Evolutionary conservation across 257 asterid genomes (phyloP).

Genomic region (Solanum virginianum): DNA sequence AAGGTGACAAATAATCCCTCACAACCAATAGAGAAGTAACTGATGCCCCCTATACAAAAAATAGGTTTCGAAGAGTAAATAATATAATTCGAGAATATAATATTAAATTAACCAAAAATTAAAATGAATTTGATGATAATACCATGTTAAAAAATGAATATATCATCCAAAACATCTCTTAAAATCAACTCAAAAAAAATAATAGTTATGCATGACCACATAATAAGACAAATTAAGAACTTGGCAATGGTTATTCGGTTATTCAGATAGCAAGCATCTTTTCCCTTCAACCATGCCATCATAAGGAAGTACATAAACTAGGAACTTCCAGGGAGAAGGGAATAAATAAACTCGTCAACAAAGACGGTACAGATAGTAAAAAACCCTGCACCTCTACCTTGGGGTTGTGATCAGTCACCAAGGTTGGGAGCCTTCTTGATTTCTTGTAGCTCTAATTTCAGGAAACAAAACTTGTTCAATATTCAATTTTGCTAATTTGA

Average conservation of each 20-base stretch:
- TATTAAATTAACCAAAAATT: neutral
- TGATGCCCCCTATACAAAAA: neutral
- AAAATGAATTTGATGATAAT: neutral
- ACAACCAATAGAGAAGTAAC: neutral
- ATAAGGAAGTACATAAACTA: neutral
- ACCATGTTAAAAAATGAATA: neutral
- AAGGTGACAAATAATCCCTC: neutral
- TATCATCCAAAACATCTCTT: neutral
- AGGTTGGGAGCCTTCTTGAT: neutral
- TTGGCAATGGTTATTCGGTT: neutral
- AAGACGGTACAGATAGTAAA: too few relatives aligned
- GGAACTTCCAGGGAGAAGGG: neutral
- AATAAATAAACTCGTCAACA: too few relatives aligned
- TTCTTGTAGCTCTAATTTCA: neutral
- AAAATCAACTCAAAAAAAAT: neutral
- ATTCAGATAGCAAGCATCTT: neutral
- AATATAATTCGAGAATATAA: neutral
- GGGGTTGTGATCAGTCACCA: too few relatives aligned
- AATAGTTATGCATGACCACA: neutral
- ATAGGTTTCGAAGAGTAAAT: neutral
- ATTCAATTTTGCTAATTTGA: neutral
- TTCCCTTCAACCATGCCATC: neutral
- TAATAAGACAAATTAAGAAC: neutral
- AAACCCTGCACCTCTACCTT: too few relatives aligned
- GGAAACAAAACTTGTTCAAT: neutral